phyloP scores from a whole-genome alignment of 1,284 basidiomycete species.

The Puccinia sorghi region DNA sequence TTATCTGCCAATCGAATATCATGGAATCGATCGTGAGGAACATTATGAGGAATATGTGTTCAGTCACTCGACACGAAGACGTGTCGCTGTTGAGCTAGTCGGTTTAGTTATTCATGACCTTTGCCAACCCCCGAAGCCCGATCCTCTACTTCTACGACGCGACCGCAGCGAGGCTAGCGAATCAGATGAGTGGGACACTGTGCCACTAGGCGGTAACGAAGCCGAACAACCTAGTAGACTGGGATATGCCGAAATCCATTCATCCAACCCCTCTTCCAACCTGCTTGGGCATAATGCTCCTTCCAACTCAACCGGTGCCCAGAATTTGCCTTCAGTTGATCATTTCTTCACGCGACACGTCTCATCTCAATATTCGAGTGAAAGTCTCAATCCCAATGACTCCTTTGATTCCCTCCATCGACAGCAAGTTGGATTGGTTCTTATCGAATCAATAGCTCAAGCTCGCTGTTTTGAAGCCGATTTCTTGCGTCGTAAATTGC shows the following conservation, averaged over 20 bases:
- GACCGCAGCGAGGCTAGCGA: slow-evolving; percentile 2
- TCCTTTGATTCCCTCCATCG: background rate
- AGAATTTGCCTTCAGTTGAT: slow-evolving; percentile 8
- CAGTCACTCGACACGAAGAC: background rate
- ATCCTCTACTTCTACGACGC: background rate
- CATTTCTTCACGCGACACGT: slow-evolving; percentile 13
- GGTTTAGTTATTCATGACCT: slow-evolving; percentile 6
- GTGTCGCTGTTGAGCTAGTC: slow-evolving; percentile 1
- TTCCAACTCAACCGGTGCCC: background rate
- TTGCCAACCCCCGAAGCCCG: slow-evolving; percentile 17
- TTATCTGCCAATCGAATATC: slow-evolving; percentile 23
- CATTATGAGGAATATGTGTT: slow-evolving; percentile 31
- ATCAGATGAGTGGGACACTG: slow-evolving; percentile 37
- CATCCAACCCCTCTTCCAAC: slow-evolving; percentile 24
- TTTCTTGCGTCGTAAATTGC: slow-evolving; percentile 15
- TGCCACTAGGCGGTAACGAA: slow-evolving; percentile 10
- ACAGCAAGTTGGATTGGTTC: slow-evolving; percentile 19
- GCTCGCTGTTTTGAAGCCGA: slow-evolving; percentile 26
- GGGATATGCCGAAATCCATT: background rate
- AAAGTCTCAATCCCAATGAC: slow-evolving; percentile 17
- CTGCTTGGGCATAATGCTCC: background rate
- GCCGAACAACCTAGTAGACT: background rate
- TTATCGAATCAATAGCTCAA: slow-evolving; percentile 39
- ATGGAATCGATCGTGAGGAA: slow-evolving; percentile 6
- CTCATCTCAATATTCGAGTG: slow-evolving; percentile 18